phyloP scores from a whole-genome alignment of 352 stramenopile genomes.

The Globisporangium carolinianum region DNA sequence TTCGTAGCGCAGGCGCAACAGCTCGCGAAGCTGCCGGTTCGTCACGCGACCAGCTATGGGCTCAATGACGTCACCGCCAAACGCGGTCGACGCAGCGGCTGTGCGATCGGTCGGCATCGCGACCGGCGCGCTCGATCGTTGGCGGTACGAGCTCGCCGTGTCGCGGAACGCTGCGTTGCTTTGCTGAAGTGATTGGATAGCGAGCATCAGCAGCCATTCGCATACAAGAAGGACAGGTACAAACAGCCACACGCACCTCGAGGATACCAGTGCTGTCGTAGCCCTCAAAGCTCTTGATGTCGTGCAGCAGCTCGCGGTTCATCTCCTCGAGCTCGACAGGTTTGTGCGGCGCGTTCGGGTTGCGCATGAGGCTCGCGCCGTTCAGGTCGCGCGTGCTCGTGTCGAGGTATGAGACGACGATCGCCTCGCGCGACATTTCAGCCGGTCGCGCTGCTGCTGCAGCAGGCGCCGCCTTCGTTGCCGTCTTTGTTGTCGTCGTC shows the following conservation, averaged over 20 bases:
- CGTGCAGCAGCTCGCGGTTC: constrained; percentile 34
- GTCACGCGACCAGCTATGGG: constrained; percentile 41
- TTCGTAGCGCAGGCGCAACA: constrained; percentile 64
- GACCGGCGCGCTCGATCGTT: constrained; percentile 28
- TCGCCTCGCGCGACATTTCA: constrained; percentile 23
- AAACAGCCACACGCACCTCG: constrained; percentile 5
- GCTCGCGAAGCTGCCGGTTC: constrained; percentile 39
- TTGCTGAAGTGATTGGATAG: constrained; percentile 17
- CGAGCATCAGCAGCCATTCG: neutral
- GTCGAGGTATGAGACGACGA: constrained; percentile 19
- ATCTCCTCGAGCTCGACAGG: constrained; percentile 45
- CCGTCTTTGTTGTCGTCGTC: neutral
- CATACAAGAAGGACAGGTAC: neutral
- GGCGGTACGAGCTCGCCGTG: constrained; percentile 61
- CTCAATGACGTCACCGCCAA: constrained; percentile 26
- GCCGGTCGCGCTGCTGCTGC: neutral
- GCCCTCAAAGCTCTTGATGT: constrained; percentile 49
- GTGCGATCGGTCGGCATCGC: constrained; percentile 51
- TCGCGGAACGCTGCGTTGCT: constrained; percentile 40
- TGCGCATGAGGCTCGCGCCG: constrained; percentile 15
- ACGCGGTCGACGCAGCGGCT: constrained; percentile 23
- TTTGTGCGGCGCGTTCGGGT: constrained; percentile 11
- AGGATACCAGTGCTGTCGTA: constrained; percentile 49
- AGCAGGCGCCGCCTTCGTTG: neutral
- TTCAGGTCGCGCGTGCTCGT: constrained; percentile 18